Evolutionary conservation across 306 rosid species (phyloP).

Genomic region (Quercus cerris): DNA sequence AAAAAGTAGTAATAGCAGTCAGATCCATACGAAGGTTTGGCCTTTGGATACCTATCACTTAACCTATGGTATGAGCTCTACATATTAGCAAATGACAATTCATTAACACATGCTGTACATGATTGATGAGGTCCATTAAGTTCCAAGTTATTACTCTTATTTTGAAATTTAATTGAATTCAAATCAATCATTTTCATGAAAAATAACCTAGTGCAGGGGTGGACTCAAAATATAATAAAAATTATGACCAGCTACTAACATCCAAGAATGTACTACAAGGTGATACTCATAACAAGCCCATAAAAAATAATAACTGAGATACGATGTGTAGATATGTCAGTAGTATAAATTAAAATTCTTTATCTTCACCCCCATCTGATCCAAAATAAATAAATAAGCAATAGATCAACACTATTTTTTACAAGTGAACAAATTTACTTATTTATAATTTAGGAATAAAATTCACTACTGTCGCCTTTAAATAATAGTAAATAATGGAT

Average conservation of each 20-base stretch:
- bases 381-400: background rate
- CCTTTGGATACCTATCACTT: background rate
- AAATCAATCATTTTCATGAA: background rate
- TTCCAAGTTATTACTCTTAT: background rate
- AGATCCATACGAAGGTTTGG: background rate
- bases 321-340: background rate
- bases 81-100: background rate
- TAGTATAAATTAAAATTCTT: background rate
- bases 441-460: no score
- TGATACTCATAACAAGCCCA: background rate
- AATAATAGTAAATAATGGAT: no score
- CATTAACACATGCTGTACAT: background rate
- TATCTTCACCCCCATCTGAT: background rate
- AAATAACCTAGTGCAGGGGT: background rate
- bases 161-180: background rate
- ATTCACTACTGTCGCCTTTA: no score
- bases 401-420: background rate
- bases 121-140: background rate
- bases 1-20: background rate
- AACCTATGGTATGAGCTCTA: background rate
- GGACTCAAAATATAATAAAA: background rate
- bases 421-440: no score
- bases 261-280: background rate
- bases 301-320: background rate
- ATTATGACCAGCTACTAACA: background rate